Conservation (phyloP, 345 rosid genomes). For the Arabis alpina region DNA sequence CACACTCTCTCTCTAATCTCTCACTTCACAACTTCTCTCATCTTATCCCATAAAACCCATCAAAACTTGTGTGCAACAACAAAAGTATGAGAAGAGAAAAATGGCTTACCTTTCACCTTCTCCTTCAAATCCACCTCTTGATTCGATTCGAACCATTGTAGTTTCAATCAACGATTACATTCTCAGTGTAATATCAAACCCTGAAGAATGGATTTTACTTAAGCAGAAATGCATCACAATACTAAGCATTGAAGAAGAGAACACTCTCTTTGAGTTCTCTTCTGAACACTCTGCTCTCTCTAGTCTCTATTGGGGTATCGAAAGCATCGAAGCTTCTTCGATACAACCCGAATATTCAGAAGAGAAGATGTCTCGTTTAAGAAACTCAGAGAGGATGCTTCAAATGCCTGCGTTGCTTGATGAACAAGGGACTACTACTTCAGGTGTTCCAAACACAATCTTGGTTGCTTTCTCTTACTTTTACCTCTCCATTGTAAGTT, state of each 20-base stretch:
- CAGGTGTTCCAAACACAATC: slow-evolving; percentile 60
- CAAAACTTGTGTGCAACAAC: slow-evolving; percentile 21
- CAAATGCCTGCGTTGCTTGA: slow-evolving; percentile 91
- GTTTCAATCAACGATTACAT: slow-evolving; percentile 52
- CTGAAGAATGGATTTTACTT: slow-evolving; percentile 46
- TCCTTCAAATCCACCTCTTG: slow-evolving; percentile 43
- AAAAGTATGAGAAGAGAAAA: slow-evolving; percentile 5
- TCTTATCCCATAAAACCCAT: slow-evolving; percentile 37
- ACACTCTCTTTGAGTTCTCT: slow-evolving; percentile 53
- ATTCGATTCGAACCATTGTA: slow-evolving; percentile 49
- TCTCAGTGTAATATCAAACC: slow-evolving; percentile 39
- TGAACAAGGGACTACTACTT: slow-evolving; percentile 62
- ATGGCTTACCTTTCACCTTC: slow-evolving; percentile 53
- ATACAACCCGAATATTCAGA: slow-evolving; percentile 46
- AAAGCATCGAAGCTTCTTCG: slow-evolving; percentile 58
- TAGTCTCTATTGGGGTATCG: slow-evolving; percentile 79
- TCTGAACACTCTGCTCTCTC: slow-evolving; percentile 70
- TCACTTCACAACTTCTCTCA: slow-evolving; percentile 35
- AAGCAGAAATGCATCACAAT: slow-evolving; percentile 52
- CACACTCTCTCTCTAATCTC: slow-evolving; percentile 14
- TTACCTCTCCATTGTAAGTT: slow-evolving; percentile 59
- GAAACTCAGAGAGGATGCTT: slow-evolving; percentile 74
- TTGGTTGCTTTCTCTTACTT: slow-evolving; percentile 54
- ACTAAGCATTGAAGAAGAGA: slow-evolving; percentile 49
- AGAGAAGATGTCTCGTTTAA: slow-evolving; percentile 44